Evolutionary conservation across 1,284 basidiomycete genomes (phyloP).

Genomic region (Ceratobasidium theobromae): DNA sequence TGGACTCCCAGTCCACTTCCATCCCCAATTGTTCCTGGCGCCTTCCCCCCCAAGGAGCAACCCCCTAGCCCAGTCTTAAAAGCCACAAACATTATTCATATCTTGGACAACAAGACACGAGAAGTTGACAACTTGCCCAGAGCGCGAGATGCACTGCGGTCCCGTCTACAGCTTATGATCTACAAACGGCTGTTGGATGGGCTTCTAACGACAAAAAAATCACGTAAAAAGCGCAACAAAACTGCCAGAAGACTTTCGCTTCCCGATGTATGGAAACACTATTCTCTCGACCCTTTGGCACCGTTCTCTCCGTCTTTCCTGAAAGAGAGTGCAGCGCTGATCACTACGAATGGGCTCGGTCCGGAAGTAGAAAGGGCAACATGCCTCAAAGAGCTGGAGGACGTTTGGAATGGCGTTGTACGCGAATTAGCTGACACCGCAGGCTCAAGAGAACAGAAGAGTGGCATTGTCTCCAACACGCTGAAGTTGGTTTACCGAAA

Average conservation of each 20-base stretch:
- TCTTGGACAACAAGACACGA: constrained; percentile 81
- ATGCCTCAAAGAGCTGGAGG: constrained; percentile 41
- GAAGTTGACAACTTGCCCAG: constrained; percentile 55
- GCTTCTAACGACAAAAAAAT: constrained; percentile 48
- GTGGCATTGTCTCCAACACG: constrained; percentile 39
- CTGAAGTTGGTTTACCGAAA: constrained; percentile 46
- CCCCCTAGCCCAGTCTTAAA: constrained; percentile 7
- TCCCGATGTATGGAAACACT: constrained; percentile 53
- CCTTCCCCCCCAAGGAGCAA: neutral
- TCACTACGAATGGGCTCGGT: constrained; percentile 43
- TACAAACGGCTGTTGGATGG: constrained; percentile 71
- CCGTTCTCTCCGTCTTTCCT: constrained; percentile 2
- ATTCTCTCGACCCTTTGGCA: constrained; percentile 50
- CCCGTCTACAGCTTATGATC: constrained; percentile 81
- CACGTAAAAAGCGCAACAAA: neutral
- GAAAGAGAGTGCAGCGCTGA: constrained; percentile 10
- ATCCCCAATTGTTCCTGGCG: constrained; percentile 9
- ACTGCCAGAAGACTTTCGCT: constrained; percentile 50
- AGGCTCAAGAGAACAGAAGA: constrained; percentile 36
- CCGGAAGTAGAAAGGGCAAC: constrained; percentile 37
- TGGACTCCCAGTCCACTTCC: constrained; percentile 37
- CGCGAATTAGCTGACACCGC: constrained; percentile 40
- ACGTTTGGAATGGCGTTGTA: constrained; percentile 42
- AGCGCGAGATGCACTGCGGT: constrained; percentile 61
- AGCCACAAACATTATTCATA: constrained; percentile 48